A percentile compares a stretch with the other conserved stretches of the same genome.
phyloP scores from a whole-genome alignment of 768 basidiomycete species.

The Leucocoprinus leucothites region DNA sequence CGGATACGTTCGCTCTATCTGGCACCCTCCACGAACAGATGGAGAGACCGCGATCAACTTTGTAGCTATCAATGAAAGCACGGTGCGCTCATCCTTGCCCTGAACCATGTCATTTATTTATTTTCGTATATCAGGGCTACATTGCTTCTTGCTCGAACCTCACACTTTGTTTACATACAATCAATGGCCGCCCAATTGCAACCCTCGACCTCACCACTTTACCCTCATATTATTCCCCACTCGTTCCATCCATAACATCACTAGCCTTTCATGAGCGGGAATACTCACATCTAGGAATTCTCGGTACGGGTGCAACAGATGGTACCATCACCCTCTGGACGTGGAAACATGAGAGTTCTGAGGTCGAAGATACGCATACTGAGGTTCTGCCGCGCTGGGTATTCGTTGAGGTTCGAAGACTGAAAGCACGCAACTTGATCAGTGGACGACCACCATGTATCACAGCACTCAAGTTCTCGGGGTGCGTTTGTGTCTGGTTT shows the following conservation, averaged over 20 bases:
- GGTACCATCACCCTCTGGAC: constrained; percentile 79
- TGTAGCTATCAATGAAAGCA: constrained; percentile 82
- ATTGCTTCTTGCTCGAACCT: constrained; percentile 78
- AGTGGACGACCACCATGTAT: constrained; percentile 51
- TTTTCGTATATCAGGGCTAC: constrained; percentile 56
- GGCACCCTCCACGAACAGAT: constrained; percentile 47
- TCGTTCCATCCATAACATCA: constrained; percentile 62
- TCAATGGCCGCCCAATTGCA: constrained; percentile 81
- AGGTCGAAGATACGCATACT: constrained; percentile 48
- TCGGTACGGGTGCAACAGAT: constrained; percentile 79
- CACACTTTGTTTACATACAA: constrained; percentile 76
- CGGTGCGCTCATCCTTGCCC: constrained; percentile 44
- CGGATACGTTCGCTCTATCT: constrained; percentile 76
- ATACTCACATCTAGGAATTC: constrained; percentile 70
- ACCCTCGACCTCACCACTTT: constrained; percentile 56
- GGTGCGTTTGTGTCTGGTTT: constrained; percentile 41
- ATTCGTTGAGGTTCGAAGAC: constrained; percentile 63
- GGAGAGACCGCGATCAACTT: constrained; percentile 52
- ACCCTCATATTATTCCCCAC: constrained; percentile 34
- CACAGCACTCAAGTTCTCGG: constrained; percentile 79
- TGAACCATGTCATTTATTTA: not conserved
- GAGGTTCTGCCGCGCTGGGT: constrained; percentile 58
- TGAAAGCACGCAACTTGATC: constrained; percentile 52
- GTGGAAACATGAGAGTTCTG: constrained; percentile 42
- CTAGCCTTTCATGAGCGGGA: constrained; percentile 89